A percentile compares a stretch with the other conserved stretches of the same genome.
These are phyloP conservation scores for Xylaria castorea DNA, from an alignment of 495 filamentous ascomycete species.

Conservation along the genomic window DNA sequence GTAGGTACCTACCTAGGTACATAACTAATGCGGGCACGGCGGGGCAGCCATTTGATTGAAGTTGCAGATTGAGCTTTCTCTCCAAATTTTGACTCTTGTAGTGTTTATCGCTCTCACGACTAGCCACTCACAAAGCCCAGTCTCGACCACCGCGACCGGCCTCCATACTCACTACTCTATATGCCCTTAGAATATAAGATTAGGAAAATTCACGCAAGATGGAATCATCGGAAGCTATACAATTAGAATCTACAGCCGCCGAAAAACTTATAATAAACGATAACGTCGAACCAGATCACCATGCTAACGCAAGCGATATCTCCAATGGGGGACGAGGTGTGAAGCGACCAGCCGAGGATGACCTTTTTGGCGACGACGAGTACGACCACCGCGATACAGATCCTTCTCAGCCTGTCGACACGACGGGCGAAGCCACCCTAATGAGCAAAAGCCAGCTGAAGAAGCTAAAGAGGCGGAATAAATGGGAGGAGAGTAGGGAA, in stretches of 20 bases:
- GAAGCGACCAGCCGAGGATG: constrained; percentile 27
- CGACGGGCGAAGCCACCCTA: constrained; percentile 34
- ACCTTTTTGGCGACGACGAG: constrained; percentile 8
- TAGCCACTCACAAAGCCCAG: not conserved
- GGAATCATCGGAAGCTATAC: constrained; percentile 6
- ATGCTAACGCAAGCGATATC: not conserved
- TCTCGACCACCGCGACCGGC: not conserved
- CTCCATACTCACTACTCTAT: not conserved
- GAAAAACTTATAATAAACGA: not conserved
- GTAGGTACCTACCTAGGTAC: not conserved
- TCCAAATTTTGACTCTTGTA: constrained; percentile 9
- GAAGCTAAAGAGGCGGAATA: constrained; percentile 67
- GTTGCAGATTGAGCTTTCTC: not conserved
- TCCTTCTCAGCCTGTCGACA: not conserved
- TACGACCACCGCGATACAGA: constrained; percentile 14
- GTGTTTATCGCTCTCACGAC: not conserved
- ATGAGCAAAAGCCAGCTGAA: constrained; percentile 85
- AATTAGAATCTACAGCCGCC: not conserved
- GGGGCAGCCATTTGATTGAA: constrained; percentile 1
- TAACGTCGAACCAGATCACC: not conserved
- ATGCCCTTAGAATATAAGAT: not conserved
- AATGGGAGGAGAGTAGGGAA: constrained; percentile 72
- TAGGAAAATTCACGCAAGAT: constrained; percentile 4
- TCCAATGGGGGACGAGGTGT: constrained; percentile 3
- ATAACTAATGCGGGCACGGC: not conserved